phyloP scores from a whole-genome alignment of 257 asterid genomes.

The Nicotiana paniculata region DNA sequence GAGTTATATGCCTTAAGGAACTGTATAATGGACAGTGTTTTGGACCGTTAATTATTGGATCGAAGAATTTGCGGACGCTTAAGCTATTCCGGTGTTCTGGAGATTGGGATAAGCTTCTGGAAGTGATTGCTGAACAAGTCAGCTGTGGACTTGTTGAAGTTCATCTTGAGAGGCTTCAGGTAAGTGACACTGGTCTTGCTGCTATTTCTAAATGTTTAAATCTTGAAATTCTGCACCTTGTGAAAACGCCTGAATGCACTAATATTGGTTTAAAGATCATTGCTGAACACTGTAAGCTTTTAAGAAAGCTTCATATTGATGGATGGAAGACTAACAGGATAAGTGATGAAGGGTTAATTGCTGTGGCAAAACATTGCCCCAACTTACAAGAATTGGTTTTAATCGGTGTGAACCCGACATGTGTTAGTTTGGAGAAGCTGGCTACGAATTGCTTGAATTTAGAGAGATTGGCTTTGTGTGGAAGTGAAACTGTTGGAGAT shows the following conservation, averaged over 20 bases:
- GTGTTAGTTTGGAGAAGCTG: constrained; percentile 49
- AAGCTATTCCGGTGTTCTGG: constrained; percentile 82
- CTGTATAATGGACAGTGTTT: constrained; percentile 78
- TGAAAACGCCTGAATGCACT: constrained; percentile 77
- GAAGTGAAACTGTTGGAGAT: constrained; percentile 84
- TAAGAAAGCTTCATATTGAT: constrained; percentile 72
- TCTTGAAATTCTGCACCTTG: constrained; percentile 78
- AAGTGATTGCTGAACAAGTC: constrained; percentile 34
- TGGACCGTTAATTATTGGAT: constrained; percentile 61
- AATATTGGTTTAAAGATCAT: constrained; percentile 51
- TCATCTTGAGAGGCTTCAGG: constrained; percentile 79
- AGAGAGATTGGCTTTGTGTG: constrained; percentile 85
- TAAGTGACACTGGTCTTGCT: constrained; percentile 53
- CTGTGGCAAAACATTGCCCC: constrained; percentile 61
- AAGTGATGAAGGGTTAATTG: constrained; percentile 69
- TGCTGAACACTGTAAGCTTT: constrained; percentile 62
- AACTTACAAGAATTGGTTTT: constrained; percentile 75
- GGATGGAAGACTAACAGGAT: constrained; percentile 89
- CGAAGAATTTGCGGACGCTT: constrained; percentile 53
- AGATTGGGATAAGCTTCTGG: constrained; percentile 80
- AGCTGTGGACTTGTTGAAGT: constrained; percentile 44
- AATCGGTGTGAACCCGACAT: constrained; percentile 76
- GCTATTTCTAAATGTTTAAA: constrained; percentile 48
- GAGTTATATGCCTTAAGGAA: constrained; percentile 64
- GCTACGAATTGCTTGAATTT: constrained; percentile 57